These are phyloP conservation scores for Microdochium bolleyi DNA, from an alignment of 2,329 filamentous ascomycete genomes.

Conservation along the genomic window DNA sequence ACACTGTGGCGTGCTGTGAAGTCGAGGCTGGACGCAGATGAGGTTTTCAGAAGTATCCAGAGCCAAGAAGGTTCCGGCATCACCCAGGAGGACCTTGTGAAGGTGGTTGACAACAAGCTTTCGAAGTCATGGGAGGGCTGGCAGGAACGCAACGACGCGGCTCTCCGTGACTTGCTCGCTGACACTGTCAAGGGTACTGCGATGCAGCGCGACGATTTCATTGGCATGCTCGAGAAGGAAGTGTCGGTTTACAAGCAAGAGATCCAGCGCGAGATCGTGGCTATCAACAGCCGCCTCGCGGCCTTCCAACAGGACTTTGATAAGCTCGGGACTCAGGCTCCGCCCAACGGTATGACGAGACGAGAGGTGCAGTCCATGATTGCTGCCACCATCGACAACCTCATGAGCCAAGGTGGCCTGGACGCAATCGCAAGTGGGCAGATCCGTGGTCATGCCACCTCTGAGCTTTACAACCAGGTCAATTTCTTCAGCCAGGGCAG, in stretches of 20 bases:
- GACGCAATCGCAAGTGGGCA: slow-evolving; percentile 36
- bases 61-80: slow-evolving; percentile 16
- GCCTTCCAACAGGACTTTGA: slow-evolving; percentile 18
- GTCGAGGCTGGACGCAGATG: slow-evolving; percentile 28
- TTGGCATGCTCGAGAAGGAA: slow-evolving; percentile 19
- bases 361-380: slow-evolving; percentile 32
- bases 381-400: slow-evolving; percentile 30
- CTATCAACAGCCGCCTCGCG: slow-evolving; percentile 9
- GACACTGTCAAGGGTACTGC: slow-evolving; percentile 22
- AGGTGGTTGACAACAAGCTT: slow-evolving; percentile 20
- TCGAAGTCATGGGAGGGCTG: slow-evolving; percentile 42
- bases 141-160: slow-evolving; percentile 38
- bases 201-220: slow-evolving; percentile 19
- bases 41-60: slow-evolving; percentile 9
- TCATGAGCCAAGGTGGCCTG: slow-evolving; percentile 36
- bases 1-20: slow-evolving; percentile 38
- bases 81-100: slow-evolving; percentile 14
- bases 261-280: slow-evolving; percentile 10
- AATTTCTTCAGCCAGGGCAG: slow-evolving; percentile 66
- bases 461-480: slow-evolving; percentile 43
- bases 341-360: slow-evolving; percentile 24
- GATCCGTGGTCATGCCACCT: slow-evolving; percentile 34
- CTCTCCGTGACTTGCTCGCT: slow-evolving; percentile 24
- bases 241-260: slow-evolving; percentile 16
- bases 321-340: slow-evolving; percentile 13